Percentiles rank a stretch among this genome's conserved stretches.
These are phyloP conservation scores for Physaria fendleri DNA, from an alignment of 345 rosid species.

Conservation along the genomic window DNA sequence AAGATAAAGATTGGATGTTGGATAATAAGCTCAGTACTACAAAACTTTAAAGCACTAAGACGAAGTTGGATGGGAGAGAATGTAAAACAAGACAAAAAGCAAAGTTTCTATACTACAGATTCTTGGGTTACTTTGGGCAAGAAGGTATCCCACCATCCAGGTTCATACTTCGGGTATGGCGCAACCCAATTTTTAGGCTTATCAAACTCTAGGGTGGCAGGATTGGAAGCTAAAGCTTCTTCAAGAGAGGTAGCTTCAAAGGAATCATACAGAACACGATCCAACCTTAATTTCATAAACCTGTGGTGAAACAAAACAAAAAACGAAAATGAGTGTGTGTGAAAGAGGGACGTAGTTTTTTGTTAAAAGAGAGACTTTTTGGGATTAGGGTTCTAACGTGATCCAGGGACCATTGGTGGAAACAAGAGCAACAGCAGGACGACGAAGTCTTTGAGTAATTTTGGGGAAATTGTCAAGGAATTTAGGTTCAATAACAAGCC, in stretches of 20 bases:
- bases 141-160: conserved; percentile 92
- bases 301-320: conserved; percentile 29
- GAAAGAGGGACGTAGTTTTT: not conserved
- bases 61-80: conserved; percentile 3
- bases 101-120: conserved; percentile 42
- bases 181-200: conserved; percentile 88
- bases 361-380: not conserved
- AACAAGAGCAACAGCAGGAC: conserved; percentile 96
- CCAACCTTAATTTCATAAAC: conserved; percentile 95
- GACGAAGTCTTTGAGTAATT: conserved; percentile 62
- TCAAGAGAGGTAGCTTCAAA: conserved; percentile 59
- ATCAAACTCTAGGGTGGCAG: conserved; percentile 56
- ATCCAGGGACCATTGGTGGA: conserved; percentile 93
- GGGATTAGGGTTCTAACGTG: conserved; percentile 46
- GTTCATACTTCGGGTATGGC: conserved; percentile 86
- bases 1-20: not conserved
- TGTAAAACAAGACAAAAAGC: not conserved
- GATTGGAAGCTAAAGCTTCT: conserved; percentile 81
- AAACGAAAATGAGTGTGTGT: not conserved
- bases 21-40: conserved; percentile 16
- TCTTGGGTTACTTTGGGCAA: conserved; percentile 49
- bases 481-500: conserved; percentile 93
- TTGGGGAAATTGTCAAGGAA: conserved; percentile 83
- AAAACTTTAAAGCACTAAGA: conserved; percentile 5
- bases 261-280: conserved; percentile 74